phyloP scores from a whole-genome alignment of 2,329 filamentous ascomycete species.

The Cryphonectria carpinicola region DNA sequence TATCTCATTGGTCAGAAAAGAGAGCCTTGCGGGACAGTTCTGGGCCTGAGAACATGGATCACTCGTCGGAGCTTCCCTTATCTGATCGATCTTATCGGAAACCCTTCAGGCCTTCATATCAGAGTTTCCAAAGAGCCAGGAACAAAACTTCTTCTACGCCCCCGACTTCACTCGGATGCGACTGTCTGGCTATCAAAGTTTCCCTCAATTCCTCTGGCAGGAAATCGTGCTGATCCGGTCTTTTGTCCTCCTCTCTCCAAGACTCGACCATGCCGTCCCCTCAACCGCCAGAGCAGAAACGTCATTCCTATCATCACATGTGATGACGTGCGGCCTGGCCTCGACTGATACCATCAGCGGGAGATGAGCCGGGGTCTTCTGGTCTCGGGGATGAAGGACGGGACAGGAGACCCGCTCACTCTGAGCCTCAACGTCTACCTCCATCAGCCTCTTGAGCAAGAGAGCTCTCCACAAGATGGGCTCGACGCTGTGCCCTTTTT shows the following conservation, averaged over 20 bases:
- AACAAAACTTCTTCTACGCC: not conserved
- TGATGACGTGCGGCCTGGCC: not conserved
- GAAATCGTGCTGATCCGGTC: not conserved
- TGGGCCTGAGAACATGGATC: not conserved
- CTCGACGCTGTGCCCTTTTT: too few species aligned
- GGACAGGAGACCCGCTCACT: not conserved
- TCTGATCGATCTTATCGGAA: slow-evolving; percentile 11
- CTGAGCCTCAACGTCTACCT: not conserved
- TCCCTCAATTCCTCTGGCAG: not conserved
- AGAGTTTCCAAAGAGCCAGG: not conserved
- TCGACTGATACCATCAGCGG: not conserved
- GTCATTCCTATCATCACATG: not conserved
- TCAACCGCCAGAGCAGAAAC: not conserved
- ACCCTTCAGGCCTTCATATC: not conserved
- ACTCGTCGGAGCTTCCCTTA: not conserved
- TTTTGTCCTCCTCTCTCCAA: not conserved
- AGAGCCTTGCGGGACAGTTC: not conserved
- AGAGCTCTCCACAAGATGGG: not conserved
- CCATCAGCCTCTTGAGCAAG: not conserved
- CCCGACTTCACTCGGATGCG: not conserved
- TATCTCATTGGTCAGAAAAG: not conserved
- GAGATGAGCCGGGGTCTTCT: not conserved
- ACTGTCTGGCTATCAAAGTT: not conserved
- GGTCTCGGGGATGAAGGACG: not conserved
- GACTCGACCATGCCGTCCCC: not conserved